Evolutionary conservation across 305 asterid species (phyloP), one percentile per base, ranked within the genome.

Genomic region (Rubia peregrina): DNA sequence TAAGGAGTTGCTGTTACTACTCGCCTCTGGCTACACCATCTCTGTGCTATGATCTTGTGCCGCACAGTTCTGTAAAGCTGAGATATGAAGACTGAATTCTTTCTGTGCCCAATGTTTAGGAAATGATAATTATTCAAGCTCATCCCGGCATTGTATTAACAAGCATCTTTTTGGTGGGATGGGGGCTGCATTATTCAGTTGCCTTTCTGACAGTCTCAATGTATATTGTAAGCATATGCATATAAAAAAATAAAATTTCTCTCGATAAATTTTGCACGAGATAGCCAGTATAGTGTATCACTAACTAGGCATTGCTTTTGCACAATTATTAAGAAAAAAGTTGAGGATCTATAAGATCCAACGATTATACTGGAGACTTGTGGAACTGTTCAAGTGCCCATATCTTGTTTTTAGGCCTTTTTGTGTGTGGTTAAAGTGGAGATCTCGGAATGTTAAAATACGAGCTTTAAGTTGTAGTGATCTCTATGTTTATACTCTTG

Each of bases 151-250:
- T 77, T 73, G 67, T 79, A 77, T 68, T 74, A 44, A 19, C 22
- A 33, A 1, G 36, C 36, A 73, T 76, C 79, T 63, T 68, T 76
- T 78, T 51, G 59, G 59, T 51, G 59, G 59, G 59, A 51, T 17
- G 24, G 68, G 80, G 73, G 82, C 78, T 82, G 71, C 79, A 69
- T 69, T 75, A 51, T 61, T 51, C 53, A 55, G 74, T 67, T 67
- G 59, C 68, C 42, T 53, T 53, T 80, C 80, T 75, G 46, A 63
- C 43, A n/a, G n/a, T 64, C 44, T 64, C 51, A 41, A 81, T 80
- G 83, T 84, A 81, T 62, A 80, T 77, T 72, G 51, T 74, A 70
- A 69, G 77, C 85, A 76, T 56, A 56, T 60, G 72, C 65, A 57
- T 8, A 66, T 55, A 0, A 33, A 6, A 14, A 36, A n/a, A 55